Conservation (phyloP, 2,329 filamentous ascomycete species). For the Botrytis galanthina region DNA sequence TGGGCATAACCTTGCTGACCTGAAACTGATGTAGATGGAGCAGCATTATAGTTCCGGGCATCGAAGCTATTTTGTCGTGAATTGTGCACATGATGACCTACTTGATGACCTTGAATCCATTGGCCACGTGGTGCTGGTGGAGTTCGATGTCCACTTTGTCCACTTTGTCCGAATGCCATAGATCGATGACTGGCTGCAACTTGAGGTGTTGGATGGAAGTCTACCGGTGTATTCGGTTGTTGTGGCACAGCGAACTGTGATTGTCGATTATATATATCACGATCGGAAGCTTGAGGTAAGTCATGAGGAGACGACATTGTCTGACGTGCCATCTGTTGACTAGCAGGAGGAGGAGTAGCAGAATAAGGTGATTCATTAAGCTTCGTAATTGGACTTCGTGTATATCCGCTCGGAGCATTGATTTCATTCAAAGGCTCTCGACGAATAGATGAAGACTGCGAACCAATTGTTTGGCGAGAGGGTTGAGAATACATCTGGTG, state of each 20-base stretch:
- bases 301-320: slow-evolving; percentile 35
- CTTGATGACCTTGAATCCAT: slow-evolving; percentile 29
- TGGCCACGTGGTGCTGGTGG: slow-evolving; percentile 34
- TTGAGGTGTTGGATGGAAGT: slow-evolving; percentile 34
- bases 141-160: slow-evolving; percentile 30
- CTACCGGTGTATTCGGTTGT: slow-evolving; percentile 31
- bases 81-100: slow-evolving; percentile 32
- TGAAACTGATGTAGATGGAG: slow-evolving; percentile 29
- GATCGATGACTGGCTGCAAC: slow-evolving; percentile 32
- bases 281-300: slow-evolving; percentile 31
- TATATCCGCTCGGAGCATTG: slow-evolving; percentile 31
- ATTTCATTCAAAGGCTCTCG: slow-evolving; percentile 36
- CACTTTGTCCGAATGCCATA: slow-evolving; percentile 34
- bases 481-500: slow-evolving; percentile 37
- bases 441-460: slow-evolving; percentile 33
- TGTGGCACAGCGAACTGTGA: slow-evolving; percentile 34
- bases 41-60: slow-evolving; percentile 29
- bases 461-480: slow-evolving; percentile 33
- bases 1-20: slow-evolving; percentile 30
- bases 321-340: slow-evolving; percentile 27
- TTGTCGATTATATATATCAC: slow-evolving; percentile 37
- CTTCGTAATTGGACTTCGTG: slow-evolving; percentile 31
- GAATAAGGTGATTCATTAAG: slow-evolving; percentile 39
- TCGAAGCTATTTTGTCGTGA: slow-evolving; percentile 38
- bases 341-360: slow-evolving; percentile 32